Evolutionary conservation across 192 early-diverging fungal species (phyloP), one percentile per base, ranked within the genome.

Genomic region (Backusella psychrophila): DNA sequence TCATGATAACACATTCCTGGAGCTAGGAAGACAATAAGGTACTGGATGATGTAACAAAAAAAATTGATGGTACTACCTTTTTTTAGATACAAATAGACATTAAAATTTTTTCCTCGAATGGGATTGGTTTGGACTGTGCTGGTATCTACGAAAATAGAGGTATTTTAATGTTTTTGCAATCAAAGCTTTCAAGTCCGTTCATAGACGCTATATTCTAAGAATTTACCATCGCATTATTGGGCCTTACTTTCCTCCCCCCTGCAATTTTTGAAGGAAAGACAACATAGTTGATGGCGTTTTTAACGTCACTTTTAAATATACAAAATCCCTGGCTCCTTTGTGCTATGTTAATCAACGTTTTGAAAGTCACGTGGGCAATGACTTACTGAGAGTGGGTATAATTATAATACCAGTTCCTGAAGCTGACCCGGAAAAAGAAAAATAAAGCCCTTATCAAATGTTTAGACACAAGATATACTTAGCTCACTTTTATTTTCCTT

Each of bases 401-500:
- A 63, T 63, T 29, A 63, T 63, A 63, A 63, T 63, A 63, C 56
- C 56, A 63, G 56, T 63, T 63, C 56, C 56, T 63, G 56, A 29
- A 63, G 56, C 56, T 63, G 56, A 63, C 56, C 56, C 56, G 26
- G 56, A 63, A 63, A 63, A 63, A 63, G 56, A 63, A 63, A 63
- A 63, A 63, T 29, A 63, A 63, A 29, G 23, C 56, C 26, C 56
- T 63, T 63, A 63, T 63, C 56, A 63, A 63, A 23, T 29, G 56
- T 23, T 63, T 63, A 63, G 9, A 63, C 56, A 63, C 56, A 63
- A 63, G 56, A 63, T 63, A 63, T 63, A 63, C 23, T 63, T 63
- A 63, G 56, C 56, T 63, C 56, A 63, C 56, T 63, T 63, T 63
- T 63, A 29, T 63, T 63, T 63, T 63, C 56, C 56, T 63, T 63